Evolutionary conservation across 169 alveolate species (phyloP), one percentile per base, ranked within the genome.

Genomic region (Cyclospora cayetanensis): DNA sequence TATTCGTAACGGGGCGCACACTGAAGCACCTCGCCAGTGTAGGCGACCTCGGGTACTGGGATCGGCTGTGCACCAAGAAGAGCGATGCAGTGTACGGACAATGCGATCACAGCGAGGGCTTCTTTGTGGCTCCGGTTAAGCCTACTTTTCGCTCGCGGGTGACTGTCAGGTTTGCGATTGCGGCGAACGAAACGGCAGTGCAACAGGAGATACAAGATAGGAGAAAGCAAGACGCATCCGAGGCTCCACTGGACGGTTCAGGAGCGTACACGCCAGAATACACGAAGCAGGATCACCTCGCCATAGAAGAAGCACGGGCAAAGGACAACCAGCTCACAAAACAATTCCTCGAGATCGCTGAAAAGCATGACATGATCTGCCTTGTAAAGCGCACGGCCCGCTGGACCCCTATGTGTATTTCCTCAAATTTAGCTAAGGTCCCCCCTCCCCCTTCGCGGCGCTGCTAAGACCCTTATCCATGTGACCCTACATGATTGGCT

Each of bases 1-100:
- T 95, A 3, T 95, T 92, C 77, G 63, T 93, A 25, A 43, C 89
- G 12, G 96, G 96, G n/a, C 91, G 92, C 65, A 84, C 87, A 84
- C 80, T 88, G 46, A 91, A 86, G 31, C 90, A 93, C 42, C 74
- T 95, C 92, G 72, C 52, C 15, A 41, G 50, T 77, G 39, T 74
- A 12, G 94, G 94, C 37, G 96, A 96, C 20, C 93, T 94, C 60
- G 82, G 55, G 35, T 4, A 39, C 27, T 79, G 91, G 52, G 25
- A 66, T 22, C 84, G 66, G 0, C 39, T 41, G 55, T 82, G 95
- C 42, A 53, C 50, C 11, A 35, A 34, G 43, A 93, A 93, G 86
- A 43, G 93, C 74, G 4, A 53, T 50, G 7, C 42, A 27, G 68
- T 95, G 37, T 93, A 93, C 43, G 95, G 93, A 46, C 84, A 29